Percentiles rank a stretch among this genome's conserved stretches.
Conservation (phyloP, 2,329 filamentous ascomycete species). For the Orbilia blumenaviensis region DNA sequence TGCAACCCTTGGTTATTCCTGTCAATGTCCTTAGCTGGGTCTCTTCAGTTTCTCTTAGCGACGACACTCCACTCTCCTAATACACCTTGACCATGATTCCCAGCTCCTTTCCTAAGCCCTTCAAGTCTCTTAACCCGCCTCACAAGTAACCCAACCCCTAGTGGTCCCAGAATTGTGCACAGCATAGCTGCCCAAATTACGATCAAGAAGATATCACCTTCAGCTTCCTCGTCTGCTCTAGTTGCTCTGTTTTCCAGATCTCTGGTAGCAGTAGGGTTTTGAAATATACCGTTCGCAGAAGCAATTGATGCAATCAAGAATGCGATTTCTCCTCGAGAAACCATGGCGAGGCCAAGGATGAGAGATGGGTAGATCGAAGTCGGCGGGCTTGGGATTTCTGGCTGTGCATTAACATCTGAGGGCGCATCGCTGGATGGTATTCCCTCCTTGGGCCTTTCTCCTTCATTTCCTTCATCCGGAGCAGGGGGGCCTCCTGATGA, state of each 20-base stretch:
- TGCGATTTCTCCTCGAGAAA: slow-evolving; percentile 80
- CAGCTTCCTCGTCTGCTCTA: background rate
- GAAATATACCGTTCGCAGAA: slow-evolving; percentile 66
- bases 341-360: slow-evolving; percentile 75
- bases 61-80: slow-evolving; percentile 46
- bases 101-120: background rate
- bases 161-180: slow-evolving; percentile 67
- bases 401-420: background rate
- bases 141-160: slow-evolving; percentile 65
- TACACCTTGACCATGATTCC: background rate
- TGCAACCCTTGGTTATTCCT: too few relatives aligned
- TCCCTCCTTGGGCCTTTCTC: background rate
- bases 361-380: slow-evolving; percentile 71
- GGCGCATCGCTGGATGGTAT: background rate
- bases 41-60: background rate
- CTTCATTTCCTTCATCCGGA: background rate
- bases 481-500: too few relatives aligned
- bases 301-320: slow-evolving; percentile 78
- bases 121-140: slow-evolving; percentile 55
- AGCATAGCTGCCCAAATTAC: slow-evolving; percentile 69
- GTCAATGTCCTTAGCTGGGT: too few relatives aligned
- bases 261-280: background rate
- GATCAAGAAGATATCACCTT: slow-evolving; percentile 63
- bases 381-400: slow-evolving; percentile 59
- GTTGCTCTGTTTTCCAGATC: background rate